These are phyloP conservation scores for Phaseolus lunatus DNA, from an alignment of 306 rosid genomes.

Conservation along the genomic window DNA sequence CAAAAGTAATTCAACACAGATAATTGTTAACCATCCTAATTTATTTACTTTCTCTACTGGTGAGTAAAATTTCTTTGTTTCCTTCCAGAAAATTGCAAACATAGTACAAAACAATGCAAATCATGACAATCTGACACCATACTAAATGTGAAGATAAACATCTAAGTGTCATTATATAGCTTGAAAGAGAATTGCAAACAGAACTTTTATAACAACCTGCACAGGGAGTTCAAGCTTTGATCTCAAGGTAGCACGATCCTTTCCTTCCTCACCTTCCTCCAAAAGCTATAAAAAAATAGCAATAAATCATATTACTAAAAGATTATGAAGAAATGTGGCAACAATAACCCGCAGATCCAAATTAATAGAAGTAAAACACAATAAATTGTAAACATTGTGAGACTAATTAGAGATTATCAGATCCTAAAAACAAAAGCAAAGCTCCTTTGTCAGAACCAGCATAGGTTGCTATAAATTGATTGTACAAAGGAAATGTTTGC, in stretches of 20 bases:
- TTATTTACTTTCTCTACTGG: constrained; percentile 28
- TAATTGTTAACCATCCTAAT: constrained; percentile 4
- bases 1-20: constrained; percentile 10
- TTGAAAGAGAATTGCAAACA: constrained; percentile 14
- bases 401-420: constrained; percentile 7
- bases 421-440: constrained; percentile 22
- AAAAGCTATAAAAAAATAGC: constrained; percentile 61
- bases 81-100: constrained; percentile 29
- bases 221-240: constrained; percentile 99
- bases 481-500: background rate
- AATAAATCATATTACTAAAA: constrained; percentile 31
- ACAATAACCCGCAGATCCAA: constrained; percentile 14
- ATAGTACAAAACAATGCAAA: constrained; percentile 20
- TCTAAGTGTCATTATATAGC: constrained; percentile 7
- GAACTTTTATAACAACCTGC: constrained; percentile 69
- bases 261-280: constrained; percentile 99
- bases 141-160: constrained; percentile 34
- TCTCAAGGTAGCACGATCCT: constrained; percentile 85
- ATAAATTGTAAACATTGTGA: constrained; percentile 28
- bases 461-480: background rate
- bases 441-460: constrained; percentile 9
- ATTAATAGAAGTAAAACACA: constrained; percentile 13
- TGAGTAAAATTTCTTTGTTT: constrained; percentile 21
- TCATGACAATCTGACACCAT: constrained; percentile 33
- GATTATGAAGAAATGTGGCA: constrained; percentile 34